These are phyloP conservation scores for Chaetomium sp. DNA, from an alignment of 2,329 filamentous ascomycete genomes.

Conservation along the genomic window DNA sequence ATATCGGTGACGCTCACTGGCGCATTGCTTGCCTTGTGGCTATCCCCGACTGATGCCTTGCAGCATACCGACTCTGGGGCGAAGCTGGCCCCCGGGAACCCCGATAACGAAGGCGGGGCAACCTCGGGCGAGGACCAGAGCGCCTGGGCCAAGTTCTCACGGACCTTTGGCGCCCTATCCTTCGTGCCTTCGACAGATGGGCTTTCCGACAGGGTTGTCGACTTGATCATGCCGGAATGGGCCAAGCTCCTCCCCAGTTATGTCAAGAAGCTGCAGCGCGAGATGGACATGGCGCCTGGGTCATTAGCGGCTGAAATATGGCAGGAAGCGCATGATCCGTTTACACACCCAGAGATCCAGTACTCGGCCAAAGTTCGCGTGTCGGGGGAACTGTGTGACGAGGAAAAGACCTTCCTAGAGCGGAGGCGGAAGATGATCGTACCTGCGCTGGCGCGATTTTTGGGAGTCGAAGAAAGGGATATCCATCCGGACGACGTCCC, in stretches of 20 bases:
- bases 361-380: conserved; percentile 82
- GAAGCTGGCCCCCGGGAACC: conserved; percentile 3
- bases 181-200: conserved; percentile 54
- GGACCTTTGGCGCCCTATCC: conserved; percentile 56
- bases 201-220: conserved; percentile 63
- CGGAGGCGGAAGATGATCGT: conserved; percentile 69
- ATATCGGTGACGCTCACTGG: conserved; percentile 40
- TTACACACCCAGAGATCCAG: conserved; percentile 82
- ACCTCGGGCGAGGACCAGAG: conserved; percentile 27
- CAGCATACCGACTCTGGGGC: conserved; percentile 29
- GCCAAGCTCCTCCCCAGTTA: conserved; percentile 73
- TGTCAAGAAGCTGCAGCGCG: conserved; percentile 79
- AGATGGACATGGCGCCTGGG: conserved; percentile 83
- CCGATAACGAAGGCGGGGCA: conserved; percentile 27
- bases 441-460: conserved; percentile 77
- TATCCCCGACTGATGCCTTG: conserved; percentile 45
- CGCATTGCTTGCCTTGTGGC: conserved; percentile 44
- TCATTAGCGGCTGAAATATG: conserved; percentile 92
- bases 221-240: conserved; percentile 81
- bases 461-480: conserved; percentile 74
- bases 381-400: conserved; percentile 76
- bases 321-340: conserved; percentile 83
- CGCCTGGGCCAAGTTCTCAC: conserved; percentile 54
- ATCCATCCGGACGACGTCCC: conserved; percentile 94
- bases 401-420: conserved; percentile 75